Conservation (phyloP, 2,329 filamentous ascomycete genomes). For the Xylaria digitata region DNA sequence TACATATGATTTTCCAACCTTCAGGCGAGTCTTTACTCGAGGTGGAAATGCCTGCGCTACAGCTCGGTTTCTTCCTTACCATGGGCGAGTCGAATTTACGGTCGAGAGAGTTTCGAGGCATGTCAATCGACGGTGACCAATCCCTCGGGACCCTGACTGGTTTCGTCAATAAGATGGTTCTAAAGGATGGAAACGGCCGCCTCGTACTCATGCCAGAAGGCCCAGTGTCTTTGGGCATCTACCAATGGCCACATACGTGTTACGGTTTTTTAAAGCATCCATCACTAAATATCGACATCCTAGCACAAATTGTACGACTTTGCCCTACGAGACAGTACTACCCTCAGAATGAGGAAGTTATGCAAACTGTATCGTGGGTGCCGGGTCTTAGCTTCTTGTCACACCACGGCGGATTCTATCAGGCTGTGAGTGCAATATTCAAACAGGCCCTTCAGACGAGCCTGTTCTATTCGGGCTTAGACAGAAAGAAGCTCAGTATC, state of each 20-base stretch:
- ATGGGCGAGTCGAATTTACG: constrained; percentile 1
- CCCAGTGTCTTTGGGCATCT: constrained; percentile 15
- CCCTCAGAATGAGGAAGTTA: constrained; percentile 6
- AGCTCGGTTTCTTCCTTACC: constrained; percentile 8
- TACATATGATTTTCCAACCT: constrained; percentile 10
- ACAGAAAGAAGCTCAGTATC: constrained; percentile 5
- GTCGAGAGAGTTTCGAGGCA: constrained; percentile 25
- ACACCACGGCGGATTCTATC: constrained; percentile 19
- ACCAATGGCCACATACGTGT: constrained; percentile 7
- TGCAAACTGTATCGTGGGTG: constrained; percentile 25
- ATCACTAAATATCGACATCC: constrained; percentile 13
- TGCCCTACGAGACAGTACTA: constrained; percentile 20
- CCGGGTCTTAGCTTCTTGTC: constrained; percentile 6
- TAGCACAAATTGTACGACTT: neutral
- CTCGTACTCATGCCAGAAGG: constrained; percentile 27
- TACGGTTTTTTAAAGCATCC: constrained; percentile 1
- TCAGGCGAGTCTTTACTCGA: neutral
- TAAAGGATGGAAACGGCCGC: constrained; percentile 7
- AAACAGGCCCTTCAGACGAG: constrained; percentile 16
- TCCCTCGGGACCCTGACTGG: constrained; percentile 17
- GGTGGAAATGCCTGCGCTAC: constrained; percentile 22
- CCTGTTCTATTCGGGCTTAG: constrained; percentile 16
- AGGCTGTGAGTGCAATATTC: constrained; percentile 8
- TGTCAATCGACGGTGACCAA: constrained; percentile 21
- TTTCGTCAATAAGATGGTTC: constrained; percentile 24